Base-by-base conservation (phyloP, 2,329 filamentous ascomycete genomes). In the Zelopaecilomyces penicillatus region DNA sequence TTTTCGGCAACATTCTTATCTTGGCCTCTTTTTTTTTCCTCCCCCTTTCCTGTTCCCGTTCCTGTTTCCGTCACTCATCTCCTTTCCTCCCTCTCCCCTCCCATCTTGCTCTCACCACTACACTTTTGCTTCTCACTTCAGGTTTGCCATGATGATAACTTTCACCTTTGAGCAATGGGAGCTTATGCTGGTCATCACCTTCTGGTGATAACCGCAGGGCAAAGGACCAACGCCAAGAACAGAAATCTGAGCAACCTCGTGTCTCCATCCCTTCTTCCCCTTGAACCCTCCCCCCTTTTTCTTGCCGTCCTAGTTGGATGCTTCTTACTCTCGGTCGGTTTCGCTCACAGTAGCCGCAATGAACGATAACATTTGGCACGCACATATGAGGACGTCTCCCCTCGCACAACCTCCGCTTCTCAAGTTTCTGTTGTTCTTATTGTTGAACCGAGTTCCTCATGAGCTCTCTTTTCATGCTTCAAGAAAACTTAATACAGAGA, bases 231-330 rank as follows among this genome's bases (percentile, higher is more conserved):
- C 47, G 39, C 49, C 44, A 65, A 72, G 70, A 74, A 73, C 70
- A 69, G 70, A 73, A 52, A 73, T 73, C 70, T 65, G 70, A 73
- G 69, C 68, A 65, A 55, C 47, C 43, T 48, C 41, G 19, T 33
- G 19, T 28, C 34, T 37, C 51, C 47, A 51, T 34, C 10, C 32
- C 28, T 36, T 30, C 36, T 10, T 30, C 42, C 26, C 28, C 36
- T 34, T 19, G 30, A 34, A 19, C 45, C 30, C 38, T 6, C 32
- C 37, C 37, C 34, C 19, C 34, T 42, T 38, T 42, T 26, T 31
- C 11, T 28, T 12, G 26, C 30, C 36, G 27, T 46, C 30, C 32
- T 29, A 37, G 26, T 34, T 42, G 41, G 45, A 39, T 39, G 37
- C 12, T 44, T 5, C 11, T 30, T 31, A n/a, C 9, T 29, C 19